These are phyloP conservation scores for Nakazawaea populi DNA, from an alignment of 805 yeast species.

Conservation along the genomic window DNA sequence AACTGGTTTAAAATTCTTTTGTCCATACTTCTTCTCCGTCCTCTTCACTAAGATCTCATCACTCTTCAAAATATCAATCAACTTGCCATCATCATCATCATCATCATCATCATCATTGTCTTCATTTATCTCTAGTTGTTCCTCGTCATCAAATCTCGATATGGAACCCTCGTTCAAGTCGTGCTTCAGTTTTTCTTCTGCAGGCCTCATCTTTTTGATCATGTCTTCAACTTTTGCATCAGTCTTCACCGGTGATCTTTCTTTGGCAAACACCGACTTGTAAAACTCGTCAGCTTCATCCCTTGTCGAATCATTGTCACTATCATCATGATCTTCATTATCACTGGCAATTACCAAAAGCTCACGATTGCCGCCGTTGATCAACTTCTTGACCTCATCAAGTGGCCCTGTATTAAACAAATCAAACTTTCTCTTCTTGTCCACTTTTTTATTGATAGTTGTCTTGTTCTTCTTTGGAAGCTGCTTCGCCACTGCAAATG, in stretches of 20 bases:
- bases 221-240: background rate
- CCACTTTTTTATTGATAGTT: background rate
- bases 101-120: background rate
- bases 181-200: no score
- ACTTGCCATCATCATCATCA: background rate
- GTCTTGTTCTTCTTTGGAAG: background rate
- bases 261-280: background rate
- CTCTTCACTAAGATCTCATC: background rate
- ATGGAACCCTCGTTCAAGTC: no score
- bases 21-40: background rate
- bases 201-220: background rate
- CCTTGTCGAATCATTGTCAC: background rate
- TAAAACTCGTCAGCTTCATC: background rate
- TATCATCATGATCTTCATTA: background rate
- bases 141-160: background rate
- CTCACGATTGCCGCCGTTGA: background rate
- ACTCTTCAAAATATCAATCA: background rate
- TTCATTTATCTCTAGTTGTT: background rate
- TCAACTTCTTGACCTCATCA: background rate
- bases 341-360: background rate
- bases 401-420: background rate
- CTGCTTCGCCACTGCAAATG: background rate
- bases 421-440: background rate
- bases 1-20: slow-evolving; percentile 2
- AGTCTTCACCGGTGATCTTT: background rate